Base-by-base conservation (phyloP, 768 basidiomycete genomes). In the Amylocystis lapponica region DNA sequence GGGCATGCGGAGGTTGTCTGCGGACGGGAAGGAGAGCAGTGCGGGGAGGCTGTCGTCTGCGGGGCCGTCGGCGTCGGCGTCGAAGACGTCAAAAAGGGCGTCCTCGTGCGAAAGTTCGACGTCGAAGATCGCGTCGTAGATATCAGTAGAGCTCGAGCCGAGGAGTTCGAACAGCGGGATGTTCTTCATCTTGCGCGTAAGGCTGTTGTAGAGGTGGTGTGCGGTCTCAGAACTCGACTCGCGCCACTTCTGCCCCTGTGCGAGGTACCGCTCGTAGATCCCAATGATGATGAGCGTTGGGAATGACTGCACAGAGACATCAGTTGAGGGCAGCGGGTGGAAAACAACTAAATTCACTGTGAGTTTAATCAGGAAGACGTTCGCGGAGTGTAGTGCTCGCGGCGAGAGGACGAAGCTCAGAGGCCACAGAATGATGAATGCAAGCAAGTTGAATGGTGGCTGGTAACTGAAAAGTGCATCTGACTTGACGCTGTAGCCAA, bases 401-500 rank as follows among this genome's bases (percentile, higher is more conserved):
- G 91, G 88, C 3, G 82, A 73, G 13, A 91, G 64, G 30, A 88
- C 55, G 62, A 75, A 93, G 50, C 82, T 83, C 20, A 83, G 71
- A 11, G 92, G 89, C 58, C 87, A 84, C 37, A 95, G 73, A 45
- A 95, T 69, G 22, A 79, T 44, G 59, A 92, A 82, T 2, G 93
- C 93, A 16, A 87, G 66, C 16, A 90, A 66, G 54, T 89, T 91
- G 74, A 91, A 90, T 1, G 92, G 92, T 2, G 88, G 89, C 51
- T 92, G 87, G 55, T 96, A 95, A 36, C 85, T 90, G 67, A 94
- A 90, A 14, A 96, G 69, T 1, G 87, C 87, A 58, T 94, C 90
- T 2, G 84, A 82, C 58, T 92, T 92, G 57, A 92, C 86, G 19
- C 90, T 88, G 49, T 10, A 30, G 39, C 30, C 17, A 41, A 50